phyloP scores from a whole-genome alignment of 495 filamentous ascomycete species.

The Penicillium lividum region DNA sequence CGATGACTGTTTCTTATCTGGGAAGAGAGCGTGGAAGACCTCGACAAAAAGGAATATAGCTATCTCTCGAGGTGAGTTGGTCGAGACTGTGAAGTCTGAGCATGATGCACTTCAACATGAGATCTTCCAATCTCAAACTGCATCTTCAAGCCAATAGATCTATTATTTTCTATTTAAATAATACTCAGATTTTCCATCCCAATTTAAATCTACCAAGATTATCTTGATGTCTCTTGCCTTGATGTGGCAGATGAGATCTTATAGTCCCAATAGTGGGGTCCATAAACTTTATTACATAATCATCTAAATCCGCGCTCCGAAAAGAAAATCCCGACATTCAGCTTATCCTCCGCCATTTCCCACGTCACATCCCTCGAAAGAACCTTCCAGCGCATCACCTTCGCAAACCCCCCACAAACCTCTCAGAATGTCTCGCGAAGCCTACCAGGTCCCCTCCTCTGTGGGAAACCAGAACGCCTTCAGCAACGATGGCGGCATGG shows the following conservation, averaged over 20 bases:
- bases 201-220: too few relatives aligned
- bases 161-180: background rate
- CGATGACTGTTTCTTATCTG: constrained; percentile 26
- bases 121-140: background rate
- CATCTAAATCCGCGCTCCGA: background rate
- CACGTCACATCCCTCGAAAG: background rate
- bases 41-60: constrained; percentile 21
- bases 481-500: constrained; percentile 34
- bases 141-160: background rate
- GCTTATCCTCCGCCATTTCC: background rate
- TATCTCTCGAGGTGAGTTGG: background rate
- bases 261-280: too few relatives aligned
- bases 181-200: too few relatives aligned
- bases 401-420: background rate
- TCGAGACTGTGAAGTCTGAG: background rate
- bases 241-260: too few relatives aligned
- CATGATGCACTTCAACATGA: background rate
- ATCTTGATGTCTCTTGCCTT: too few relatives aligned
- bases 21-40: constrained; percentile 26
- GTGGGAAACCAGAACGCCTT: constrained; percentile 41
- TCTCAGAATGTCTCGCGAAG: constrained; percentile 48
- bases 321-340: background rate
- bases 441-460: constrained; percentile 50
- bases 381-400: background rate
- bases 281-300: background rate